Percentiles rank a stretch among this genome's conserved stretches.
These are phyloP conservation scores for Penicillium bovifimosum DNA, from an alignment of 495 filamentous ascomycete species.

Conservation along the genomic window DNA sequence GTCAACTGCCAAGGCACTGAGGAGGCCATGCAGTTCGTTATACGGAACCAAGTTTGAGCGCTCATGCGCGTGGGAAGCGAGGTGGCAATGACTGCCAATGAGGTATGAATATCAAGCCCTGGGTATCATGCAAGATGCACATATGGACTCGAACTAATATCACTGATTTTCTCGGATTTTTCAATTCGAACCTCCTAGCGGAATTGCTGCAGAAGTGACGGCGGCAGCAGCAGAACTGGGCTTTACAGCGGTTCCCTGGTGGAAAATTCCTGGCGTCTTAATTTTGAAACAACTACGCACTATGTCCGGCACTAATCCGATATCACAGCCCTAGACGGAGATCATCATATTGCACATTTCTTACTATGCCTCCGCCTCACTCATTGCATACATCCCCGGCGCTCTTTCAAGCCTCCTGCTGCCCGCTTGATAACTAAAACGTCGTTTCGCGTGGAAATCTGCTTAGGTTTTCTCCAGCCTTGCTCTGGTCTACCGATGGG, in stretches of 20 bases:
- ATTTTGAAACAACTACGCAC: too few species aligned
- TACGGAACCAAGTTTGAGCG: too few species aligned
- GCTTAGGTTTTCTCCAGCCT: background rate
- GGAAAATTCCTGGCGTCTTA: conserved; percentile 38
- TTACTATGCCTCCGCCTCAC: conserved; percentile 33
- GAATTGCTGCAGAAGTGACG: conserved; percentile 42
- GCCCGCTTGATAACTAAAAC: too few species aligned
- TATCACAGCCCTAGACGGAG: conserved; percentile 23
- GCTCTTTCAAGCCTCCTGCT: conserved; percentile 31
- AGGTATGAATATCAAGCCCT: too few species aligned
- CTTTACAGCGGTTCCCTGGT: conserved; percentile 36
- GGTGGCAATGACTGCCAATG: too few species aligned
- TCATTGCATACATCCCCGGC: conserved; percentile 26
- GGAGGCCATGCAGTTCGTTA: too few species aligned
- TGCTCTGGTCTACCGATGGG: conserved; percentile 37
- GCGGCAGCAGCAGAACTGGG: too few species aligned
- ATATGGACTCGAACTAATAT: conserved; percentile 32
- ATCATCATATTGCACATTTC: conserved; percentile 35
- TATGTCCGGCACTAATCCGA: background rate
- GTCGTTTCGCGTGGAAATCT: too few species aligned
- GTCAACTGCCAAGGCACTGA: too few species aligned
- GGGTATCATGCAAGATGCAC: conserved; percentile 45
- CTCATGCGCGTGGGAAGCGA: too few species aligned
- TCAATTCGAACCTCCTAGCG: conserved; percentile 46
- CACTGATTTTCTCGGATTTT: conserved; percentile 47